A percentile compares a stretch with the other conserved stretches of the same genome.
Evolutionary conservation across 352 stramenopile species (phyloP).

Genomic region (Albugo laibachii): DNA sequence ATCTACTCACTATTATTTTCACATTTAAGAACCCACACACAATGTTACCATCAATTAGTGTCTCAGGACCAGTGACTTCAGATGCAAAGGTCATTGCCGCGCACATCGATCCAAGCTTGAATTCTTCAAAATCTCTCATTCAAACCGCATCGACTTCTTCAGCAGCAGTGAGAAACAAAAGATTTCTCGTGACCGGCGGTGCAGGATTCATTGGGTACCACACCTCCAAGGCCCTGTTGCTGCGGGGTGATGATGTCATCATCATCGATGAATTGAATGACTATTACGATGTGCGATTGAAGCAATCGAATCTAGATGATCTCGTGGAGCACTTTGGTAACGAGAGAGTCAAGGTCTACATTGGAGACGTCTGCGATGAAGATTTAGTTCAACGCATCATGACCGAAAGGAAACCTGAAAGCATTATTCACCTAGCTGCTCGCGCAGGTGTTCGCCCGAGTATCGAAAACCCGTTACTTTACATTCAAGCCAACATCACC

Average conservation of each 20-base stretch:
- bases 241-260: slow-evolving; percentile 82
- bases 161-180: too few relatives aligned
- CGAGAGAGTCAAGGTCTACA: slow-evolving; percentile 51
- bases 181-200: slow-evolving; percentile 77
- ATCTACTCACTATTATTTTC: too few relatives aligned
- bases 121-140: too few relatives aligned
- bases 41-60: too few relatives aligned
- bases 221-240: slow-evolving; percentile 78
- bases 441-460: slow-evolving; percentile 91
- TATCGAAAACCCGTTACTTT: slow-evolving; percentile 94
- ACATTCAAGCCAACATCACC: slow-evolving; percentile 95
- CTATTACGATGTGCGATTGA: slow-evolving; percentile 97
- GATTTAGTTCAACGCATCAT: slow-evolving; percentile 81
- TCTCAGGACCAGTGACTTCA: too few relatives aligned
- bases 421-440: slow-evolving; percentile 92
- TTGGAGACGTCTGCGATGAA: slow-evolving; percentile 89
- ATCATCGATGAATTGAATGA: slow-evolving; percentile 98
- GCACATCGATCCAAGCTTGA: too few relatives aligned
- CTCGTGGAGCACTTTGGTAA: slow-evolving; percentile 33
- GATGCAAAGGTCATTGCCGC: too few relatives aligned
- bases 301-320: slow-evolving; percentile 86
- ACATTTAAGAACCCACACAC: too few relatives aligned
- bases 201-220: slow-evolving; percentile 95
- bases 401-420: slow-evolving; percentile 53
- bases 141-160: too few relatives aligned